These are phyloP conservation scores for Solanum clarkiae DNA, from an alignment of 257 asterid species.

Conservation along the genomic window DNA sequence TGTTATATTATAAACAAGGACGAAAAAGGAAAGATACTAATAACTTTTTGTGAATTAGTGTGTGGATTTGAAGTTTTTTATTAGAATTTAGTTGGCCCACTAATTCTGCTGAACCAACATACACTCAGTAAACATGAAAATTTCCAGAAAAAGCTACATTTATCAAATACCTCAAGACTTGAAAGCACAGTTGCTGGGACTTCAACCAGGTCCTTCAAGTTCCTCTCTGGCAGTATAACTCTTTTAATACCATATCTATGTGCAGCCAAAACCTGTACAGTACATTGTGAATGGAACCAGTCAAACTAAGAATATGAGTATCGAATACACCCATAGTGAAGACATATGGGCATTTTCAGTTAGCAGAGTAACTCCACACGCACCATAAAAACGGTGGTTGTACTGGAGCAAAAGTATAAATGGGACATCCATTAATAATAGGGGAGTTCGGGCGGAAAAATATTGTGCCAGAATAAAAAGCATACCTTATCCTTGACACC, in stretches of 20 bases:
- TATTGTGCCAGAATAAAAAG: conserved; percentile 1
- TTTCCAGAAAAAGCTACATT: neutral
- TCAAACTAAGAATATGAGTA: neutral
- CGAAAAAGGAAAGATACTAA: neutral
- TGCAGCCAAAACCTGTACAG: conserved; percentile 84
- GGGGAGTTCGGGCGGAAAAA: neutral
- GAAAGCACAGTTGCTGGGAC: conserved; percentile 87
- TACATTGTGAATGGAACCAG: neutral
- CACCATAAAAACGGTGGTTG: neutral
- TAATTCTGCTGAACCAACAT: neutral
- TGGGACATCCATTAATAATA: neutral
- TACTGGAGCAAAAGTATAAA: neutral
- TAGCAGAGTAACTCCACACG: neutral
- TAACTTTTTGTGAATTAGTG: neutral
- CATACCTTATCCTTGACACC: conserved; percentile 98
- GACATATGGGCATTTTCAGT: neutral
- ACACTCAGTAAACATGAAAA: neutral
- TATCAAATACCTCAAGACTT: conserved; percentile 55
- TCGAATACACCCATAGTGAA: neutral
- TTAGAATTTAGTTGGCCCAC: neutral
- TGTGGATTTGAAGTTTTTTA: neutral
- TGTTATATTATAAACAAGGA: neutral
- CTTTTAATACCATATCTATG: conserved; percentile 92
- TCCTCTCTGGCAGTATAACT: conserved; percentile 91
- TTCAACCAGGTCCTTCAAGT: conserved; percentile 86